Evolutionary conservation across 1,284 basidiomycete species (phyloP), one percentile per base, ranked within the genome.

Genomic region (Ustilago crameri): DNA sequence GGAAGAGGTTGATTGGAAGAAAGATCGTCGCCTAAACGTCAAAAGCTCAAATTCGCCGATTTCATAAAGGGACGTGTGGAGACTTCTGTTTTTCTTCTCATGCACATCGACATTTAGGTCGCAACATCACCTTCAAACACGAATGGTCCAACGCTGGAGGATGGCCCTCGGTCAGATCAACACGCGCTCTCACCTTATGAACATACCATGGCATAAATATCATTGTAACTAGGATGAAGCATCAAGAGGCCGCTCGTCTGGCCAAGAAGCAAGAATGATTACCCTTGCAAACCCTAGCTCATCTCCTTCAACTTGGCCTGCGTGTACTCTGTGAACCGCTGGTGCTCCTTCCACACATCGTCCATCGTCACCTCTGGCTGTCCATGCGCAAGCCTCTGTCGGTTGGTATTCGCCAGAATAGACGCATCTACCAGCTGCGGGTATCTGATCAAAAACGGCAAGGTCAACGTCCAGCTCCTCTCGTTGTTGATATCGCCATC

Each of bases 381-480:
- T 3, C 62, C 66, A 2, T 48, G 37, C 12, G 18, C 37, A n/a
- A 2, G 40, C 23, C 74, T 35, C 37, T 60, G 55, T 15, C 51
- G 38, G 37, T 76, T 76, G 9, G 38, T 56, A n/a, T 48, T 63
- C 22, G 55, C 61, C 26, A 76, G 23, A 46, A 65, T 4, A 0
- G 43, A 20, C 10, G 49, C 54, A 40, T 74, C 68, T 2, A 58
- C 60, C 41, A 76, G 48, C 42, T 58, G 48, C 24, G 75, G 75
- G 41, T 74, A 76, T 9, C 69, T 44, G 24, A 75, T 52, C 10
- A 77, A 46, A 24, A 77, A 79, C 3, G 66, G 63, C 43, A 60
- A 26, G 9, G 61, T 53, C 22, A 79, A 34, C 37, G 59, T 61
- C 73, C 74, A 79, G n/a, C 30, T 59, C 20, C 45, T 32, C 32